phyloP scores from a whole-genome alignment of 441 rosid species.

The Erodium trifolium region DNA sequence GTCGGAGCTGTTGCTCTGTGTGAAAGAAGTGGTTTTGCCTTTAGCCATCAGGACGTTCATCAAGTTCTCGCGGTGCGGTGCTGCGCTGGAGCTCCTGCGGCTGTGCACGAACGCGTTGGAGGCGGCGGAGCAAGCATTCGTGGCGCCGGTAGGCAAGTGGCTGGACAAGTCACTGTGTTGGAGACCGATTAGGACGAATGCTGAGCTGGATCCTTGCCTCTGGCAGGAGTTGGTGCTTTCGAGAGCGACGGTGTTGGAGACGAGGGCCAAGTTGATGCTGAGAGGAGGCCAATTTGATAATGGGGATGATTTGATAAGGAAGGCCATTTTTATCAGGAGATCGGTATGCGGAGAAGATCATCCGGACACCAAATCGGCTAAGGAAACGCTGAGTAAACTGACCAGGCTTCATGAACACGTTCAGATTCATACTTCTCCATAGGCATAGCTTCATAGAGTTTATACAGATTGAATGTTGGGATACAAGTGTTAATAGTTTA shows the following conservation, averaged over 20 bases:
- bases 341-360: slow-evolving; percentile 85
- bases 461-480: background rate
- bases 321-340: slow-evolving; percentile 75
- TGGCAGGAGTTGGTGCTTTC: slow-evolving; percentile 87
- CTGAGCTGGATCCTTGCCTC: slow-evolving; percentile 75
- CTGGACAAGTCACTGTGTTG: slow-evolving; percentile 68
- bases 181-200: slow-evolving; percentile 73
- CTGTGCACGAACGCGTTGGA: slow-evolving; percentile 77
- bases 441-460: background rate
- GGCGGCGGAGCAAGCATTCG: slow-evolving; percentile 71
- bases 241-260: slow-evolving; percentile 83
- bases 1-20: slow-evolving; percentile 43
- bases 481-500: too few relatives aligned
- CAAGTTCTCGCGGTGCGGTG: slow-evolving; percentile 67
- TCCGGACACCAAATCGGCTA: slow-evolving; percentile 67
- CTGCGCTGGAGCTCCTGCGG: slow-evolving; percentile 73
- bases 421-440: background rate
- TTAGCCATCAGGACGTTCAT: slow-evolving; percentile 63
- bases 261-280: slow-evolving; percentile 79
- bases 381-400: slow-evolving; percentile 73
- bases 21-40: slow-evolving; percentile 61
- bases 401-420: slow-evolving; percentile 27
- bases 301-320: slow-evolving; percentile 80
- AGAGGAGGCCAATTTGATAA: slow-evolving; percentile 77
- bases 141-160: slow-evolving; percentile 85